Evolutionary conservation across 139 green algal genomes (phyloP), one percentile per base, ranked within the genome.

Genomic region (Haematococcus lacustris): DNA sequence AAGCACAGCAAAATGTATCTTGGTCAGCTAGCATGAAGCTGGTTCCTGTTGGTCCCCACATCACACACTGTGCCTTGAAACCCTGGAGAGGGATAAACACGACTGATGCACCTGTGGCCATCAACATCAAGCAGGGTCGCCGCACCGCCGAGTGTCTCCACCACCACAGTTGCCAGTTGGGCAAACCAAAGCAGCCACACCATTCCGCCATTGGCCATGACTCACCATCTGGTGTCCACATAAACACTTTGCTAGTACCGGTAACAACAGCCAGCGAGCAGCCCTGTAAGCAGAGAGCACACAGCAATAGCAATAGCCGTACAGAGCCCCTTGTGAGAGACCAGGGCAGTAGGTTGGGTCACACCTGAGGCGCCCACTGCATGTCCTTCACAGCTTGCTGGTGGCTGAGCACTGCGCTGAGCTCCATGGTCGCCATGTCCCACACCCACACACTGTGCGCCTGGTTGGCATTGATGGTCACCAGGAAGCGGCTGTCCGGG

Each of bases 181-280:
- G n/a, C n/a, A n/a, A n/a, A n/a, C n/a, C n/a, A n/a, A n/a, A n/a
- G n/a, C n/a, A n/a, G n/a, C n/a, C n/a, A n/a, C n/a, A n/a, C n/a
- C n/a, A n/a, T n/a, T n/a, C n/a, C n/a, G n/a, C n/a, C n/a, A n/a
- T n/a, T n/a, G n/a, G n/a, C n/a, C n/a, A n/a, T n/a, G n/a, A n/a
- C n/a, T n/a, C n/a, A n/a, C n/a, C n/a, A n/a, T n/a, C n/a, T 2
- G 89, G 83, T 0, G 86, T 88, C 92, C 92, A 97, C 71, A 97
- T 51, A 72, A 89, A 93, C 25, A 97, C 76, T n/a, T 83, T 81
- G 26, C 47, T 39, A 38, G 37, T 72, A 3, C 85, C 89, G 2
- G 81, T 82, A 23, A 74, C 83, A 1, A 93, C 38, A 0, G 80
- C 83, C 61, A 96, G 77, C 13, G 82, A 83, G 66, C 51, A 62